phyloP scores from a whole-genome alignment of 345 rosid species.

The Camelina sativa region DNA sequence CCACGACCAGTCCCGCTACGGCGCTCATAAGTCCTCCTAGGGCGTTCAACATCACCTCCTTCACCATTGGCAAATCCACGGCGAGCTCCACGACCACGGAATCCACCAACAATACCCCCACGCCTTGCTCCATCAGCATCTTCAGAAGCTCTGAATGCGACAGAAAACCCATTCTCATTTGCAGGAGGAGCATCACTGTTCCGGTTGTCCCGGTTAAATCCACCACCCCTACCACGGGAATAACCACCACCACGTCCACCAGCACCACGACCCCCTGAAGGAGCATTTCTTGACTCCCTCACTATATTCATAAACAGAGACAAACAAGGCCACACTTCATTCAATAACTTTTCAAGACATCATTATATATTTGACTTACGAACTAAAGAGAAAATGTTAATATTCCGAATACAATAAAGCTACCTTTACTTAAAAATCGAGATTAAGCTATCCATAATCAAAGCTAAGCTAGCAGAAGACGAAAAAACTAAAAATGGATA shows the following conservation, averaged over 20 bases:
- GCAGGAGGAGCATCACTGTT: slow-evolving; percentile 49
- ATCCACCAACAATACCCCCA: slow-evolving; percentile 56
- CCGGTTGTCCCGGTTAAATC: slow-evolving; percentile 57
- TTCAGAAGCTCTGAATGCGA: slow-evolving; percentile 51
- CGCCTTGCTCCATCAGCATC: slow-evolving; percentile 64
- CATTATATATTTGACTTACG: not conserved
- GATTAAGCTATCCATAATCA: not conserved
- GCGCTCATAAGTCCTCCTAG: slow-evolving; percentile 69
- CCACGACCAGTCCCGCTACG: slow-evolving; percentile 94
- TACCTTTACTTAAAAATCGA: not conserved
- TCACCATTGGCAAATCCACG: slow-evolving; percentile 74
- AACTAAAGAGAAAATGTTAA: no score
- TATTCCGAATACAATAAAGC: not conserved
- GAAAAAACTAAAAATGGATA: not conserved
- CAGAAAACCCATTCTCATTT: slow-evolving; percentile 47
- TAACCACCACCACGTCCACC: slow-evolving; percentile 53
- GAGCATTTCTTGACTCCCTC: slow-evolving; percentile 70
- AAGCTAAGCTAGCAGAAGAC: not conserved
- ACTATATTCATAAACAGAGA: slow-evolving; percentile 42
- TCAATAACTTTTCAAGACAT: not conserved
- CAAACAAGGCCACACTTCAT: not conserved
- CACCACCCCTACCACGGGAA: slow-evolving; percentile 52
- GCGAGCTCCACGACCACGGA: slow-evolving; percentile 56
- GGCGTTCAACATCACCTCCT: slow-evolving; percentile 67
- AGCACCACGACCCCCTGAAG: slow-evolving; percentile 57